Conservation (phyloP, 1,284 basidiomycete species). For the Sanguinoderma infundibulare region DNA sequence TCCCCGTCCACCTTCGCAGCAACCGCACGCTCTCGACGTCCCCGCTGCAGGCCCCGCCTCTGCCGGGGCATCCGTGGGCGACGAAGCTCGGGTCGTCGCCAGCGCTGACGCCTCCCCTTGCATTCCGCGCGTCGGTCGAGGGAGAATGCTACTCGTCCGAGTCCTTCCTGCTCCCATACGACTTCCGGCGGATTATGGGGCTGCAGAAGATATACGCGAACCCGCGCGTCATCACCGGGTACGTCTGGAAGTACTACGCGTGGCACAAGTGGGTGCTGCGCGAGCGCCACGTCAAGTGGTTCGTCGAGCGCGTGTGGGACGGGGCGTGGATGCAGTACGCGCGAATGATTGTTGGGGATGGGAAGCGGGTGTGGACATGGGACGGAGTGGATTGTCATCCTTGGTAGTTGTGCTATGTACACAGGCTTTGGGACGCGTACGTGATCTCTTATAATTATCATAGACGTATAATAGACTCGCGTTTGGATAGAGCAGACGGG, state of each 20-base stretch:
- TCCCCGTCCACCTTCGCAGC: conserved; percentile 39
- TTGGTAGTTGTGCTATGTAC: conserved; percentile 28
- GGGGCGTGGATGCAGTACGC: conserved; percentile 44
- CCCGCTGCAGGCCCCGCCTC: conserved; percentile 30
- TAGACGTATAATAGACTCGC: too few species aligned
- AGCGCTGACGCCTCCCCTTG: conserved; percentile 40
- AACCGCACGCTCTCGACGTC: conserved; percentile 36
- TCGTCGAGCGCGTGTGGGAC: conserved; percentile 43
- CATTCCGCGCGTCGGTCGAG: conserved; percentile 50
- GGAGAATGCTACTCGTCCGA: conserved; percentile 54
- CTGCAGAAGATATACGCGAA: conserved; percentile 50
- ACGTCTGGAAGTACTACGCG: conserved; percentile 44
- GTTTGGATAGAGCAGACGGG: too few species aligned
- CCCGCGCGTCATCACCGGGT: conserved; percentile 45
- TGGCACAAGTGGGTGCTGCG: conserved; percentile 53
- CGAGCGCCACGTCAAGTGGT: conserved; percentile 49
- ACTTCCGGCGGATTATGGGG: conserved; percentile 52
- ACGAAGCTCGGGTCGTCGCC: conserved; percentile 35
- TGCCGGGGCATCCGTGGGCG: conserved; percentile 30
- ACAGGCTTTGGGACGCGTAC: too few species aligned
- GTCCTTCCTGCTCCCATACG: conserved; percentile 58
- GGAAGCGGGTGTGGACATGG: conserved; percentile 38
- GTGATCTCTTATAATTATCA: too few species aligned
- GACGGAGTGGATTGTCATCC: conserved; percentile 46
- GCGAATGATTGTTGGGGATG: conserved; percentile 43